Evolutionary conservation across 179 eudicot species (phyloP).

Genomic region (Pouteria campechiana): DNA sequence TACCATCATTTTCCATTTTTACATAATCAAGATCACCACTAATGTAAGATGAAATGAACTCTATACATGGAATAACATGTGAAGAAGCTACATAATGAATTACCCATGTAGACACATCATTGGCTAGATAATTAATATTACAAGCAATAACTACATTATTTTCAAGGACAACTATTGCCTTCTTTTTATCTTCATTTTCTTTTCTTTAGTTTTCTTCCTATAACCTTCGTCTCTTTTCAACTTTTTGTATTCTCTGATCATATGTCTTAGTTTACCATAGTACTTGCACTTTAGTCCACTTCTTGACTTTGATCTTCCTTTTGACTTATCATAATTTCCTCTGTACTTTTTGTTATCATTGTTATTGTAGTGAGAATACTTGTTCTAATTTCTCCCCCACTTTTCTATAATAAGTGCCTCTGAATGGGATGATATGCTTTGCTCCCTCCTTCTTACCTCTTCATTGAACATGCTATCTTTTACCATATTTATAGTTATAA

Average conservation of each 20-base stretch:
- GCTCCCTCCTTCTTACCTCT: not conserved
- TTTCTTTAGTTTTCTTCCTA: not conserved
- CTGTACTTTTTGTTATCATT: not conserved
- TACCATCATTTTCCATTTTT: conserved; percentile 1
- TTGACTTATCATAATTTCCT: not conserved
- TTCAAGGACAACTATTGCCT: not conserved
- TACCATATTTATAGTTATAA: not conserved
- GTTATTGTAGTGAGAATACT: conserved; percentile 4
- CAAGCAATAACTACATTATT: too few species aligned
- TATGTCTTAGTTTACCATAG: too few species aligned
- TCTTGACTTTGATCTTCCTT: too few species aligned
- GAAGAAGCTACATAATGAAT: not conserved
- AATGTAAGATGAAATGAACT: not conserved
- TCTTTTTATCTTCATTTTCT: not conserved
- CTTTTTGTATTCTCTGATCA: too few species aligned
- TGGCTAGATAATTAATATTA: too few species aligned
- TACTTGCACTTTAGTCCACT: too few species aligned
- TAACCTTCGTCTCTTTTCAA: not conserved
- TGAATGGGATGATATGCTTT: not conserved
- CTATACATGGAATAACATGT: not conserved
- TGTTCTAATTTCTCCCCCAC: too few species aligned
- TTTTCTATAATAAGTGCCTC: not conserved
- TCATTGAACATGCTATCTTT: not conserved
- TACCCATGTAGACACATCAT: not conserved
- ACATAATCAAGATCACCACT: not conserved